These are phyloP conservation scores for Lagenaria siceraria DNA, from an alignment of 306 rosid species.

Conservation along the genomic window DNA sequence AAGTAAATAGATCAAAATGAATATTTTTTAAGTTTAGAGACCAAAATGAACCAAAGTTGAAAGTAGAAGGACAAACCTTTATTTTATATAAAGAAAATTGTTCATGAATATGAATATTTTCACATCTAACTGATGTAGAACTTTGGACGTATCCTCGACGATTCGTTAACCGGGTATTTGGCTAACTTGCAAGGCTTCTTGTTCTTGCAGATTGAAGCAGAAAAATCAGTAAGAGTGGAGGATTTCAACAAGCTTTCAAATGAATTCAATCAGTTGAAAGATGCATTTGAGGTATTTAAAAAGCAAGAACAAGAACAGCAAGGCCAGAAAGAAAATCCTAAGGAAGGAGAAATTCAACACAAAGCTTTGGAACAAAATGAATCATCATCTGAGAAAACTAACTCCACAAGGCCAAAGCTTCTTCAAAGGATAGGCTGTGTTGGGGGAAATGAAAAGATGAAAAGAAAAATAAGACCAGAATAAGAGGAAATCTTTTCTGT, in stretches of 20 bases:
- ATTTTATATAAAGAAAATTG: too few species aligned
- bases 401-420: conserved; percentile 29
- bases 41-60: background rate
- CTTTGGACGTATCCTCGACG: background rate
- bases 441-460: conserved; percentile 39
- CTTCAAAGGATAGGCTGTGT: conserved; percentile 41
- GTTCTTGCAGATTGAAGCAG: conserved; percentile 28
- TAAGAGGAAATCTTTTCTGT: background rate
- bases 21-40: too few species aligned
- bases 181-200: background rate
- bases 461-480: conserved; percentile 27
- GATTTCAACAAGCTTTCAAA: conserved; percentile 23
- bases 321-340: conserved; percentile 6
- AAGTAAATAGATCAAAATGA: too few species aligned
- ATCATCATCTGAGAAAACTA: conserved; percentile 4
- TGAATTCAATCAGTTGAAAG: conserved; percentile 42
- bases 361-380: conserved; percentile 15
- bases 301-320: conserved; percentile 16
- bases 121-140: background rate
- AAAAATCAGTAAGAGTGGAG: conserved; percentile 18
- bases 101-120: background rate
- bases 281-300: conserved; percentile 35
- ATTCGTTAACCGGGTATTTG: background rate
- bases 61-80: too few species aligned
- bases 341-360: conserved; percentile 17